Base-by-base conservation (phyloP, 164 flowering plant species). In the Nelumbo lutea region DNA sequence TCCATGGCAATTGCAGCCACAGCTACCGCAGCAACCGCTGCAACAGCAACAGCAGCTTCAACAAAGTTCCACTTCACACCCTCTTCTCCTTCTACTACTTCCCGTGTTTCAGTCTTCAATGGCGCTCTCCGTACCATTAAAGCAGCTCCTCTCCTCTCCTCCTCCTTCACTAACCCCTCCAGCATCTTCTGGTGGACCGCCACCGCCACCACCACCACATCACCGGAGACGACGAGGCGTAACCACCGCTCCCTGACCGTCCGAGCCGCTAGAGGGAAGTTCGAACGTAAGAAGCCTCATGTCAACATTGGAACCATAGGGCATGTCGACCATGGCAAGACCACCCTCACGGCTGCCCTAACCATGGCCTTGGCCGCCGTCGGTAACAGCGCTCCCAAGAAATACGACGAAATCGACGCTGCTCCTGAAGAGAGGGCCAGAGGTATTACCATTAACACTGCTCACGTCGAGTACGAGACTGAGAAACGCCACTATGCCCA, bases 371-470 rank as follows among this genome's bases (percentile, higher is more conserved):
- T 55, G 5, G 58, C 58, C 58, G 13, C 15, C 58, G 15, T 55
- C 27, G 15, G 58, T 4, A 14, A 14, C 15, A 55, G 58, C 58
- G 58, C 15, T 13, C 15, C 58, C 58, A 55, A 55, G 15, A 55
- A 14, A 27, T 55, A 55, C 58, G 58, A 55, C 58, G 58, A 55
- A 5, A 55, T 55, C 58, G 58, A 55, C 27, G 58, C 58, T 27
- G 58, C 58, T 13, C 58, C 58, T 4, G 58, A 55, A 14, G 58
- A 55, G 58, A 10, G 58, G 15, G 58, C 58, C 58, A 1, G 58
- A 55, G 58, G 58, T 14, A 55, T 55, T 27, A 55, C 58, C n/a
- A 55, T 55, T 27, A 55, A 55, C 58, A 55, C 58, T 27, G 58
- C 58, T 27, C 14, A 13, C 58, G 40, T 57, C 41, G 60, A 57